Evolutionary conservation across 805 yeast species (phyloP).

Genomic region (Kodamaea kaohsiungensis): DNA sequence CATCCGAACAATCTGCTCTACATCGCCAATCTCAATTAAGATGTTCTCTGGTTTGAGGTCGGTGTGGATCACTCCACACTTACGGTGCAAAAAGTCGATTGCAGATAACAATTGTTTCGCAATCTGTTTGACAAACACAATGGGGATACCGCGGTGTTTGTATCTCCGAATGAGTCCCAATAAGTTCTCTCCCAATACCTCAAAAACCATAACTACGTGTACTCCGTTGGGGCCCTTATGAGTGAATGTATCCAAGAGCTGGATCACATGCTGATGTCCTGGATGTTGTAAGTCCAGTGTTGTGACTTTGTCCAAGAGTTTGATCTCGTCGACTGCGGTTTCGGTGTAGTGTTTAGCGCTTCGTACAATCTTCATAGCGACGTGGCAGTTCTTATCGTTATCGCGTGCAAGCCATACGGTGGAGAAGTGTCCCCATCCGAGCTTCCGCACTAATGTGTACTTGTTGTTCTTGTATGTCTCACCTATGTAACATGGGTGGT

Average conservation of each 20-base stretch:
- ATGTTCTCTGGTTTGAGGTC: constrained; percentile 77
- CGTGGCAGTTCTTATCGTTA: constrained; percentile 60
- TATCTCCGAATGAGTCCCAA: constrained; percentile 80
- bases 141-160: constrained; percentile 77
- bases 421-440: constrained; percentile 99
- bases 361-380: constrained; percentile 92
- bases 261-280: constrained; percentile 81
- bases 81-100: constrained; percentile 69
- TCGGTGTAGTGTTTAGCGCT: constrained; percentile 89
- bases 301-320: constrained; percentile 66
- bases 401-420: constrained; percentile 90
- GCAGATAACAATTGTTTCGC: constrained; percentile 76
- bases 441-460: constrained; percentile 79
- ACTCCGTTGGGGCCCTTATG: constrained; percentile 90
- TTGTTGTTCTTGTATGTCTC: constrained; percentile 76
- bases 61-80: constrained; percentile 73
- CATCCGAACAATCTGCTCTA: constrained; percentile 70
- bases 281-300: constrained; percentile 68
- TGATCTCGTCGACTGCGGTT: constrained; percentile 92
- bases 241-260: constrained; percentile 77
- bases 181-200: constrained; percentile 92
- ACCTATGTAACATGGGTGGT: constrained; percentile 91
- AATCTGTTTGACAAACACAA: constrained; percentile 74
- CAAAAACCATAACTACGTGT: constrained; percentile 97
- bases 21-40: constrained; percentile 78